Conservation (phyloP, 177 flowering plant genomes). For the Tripterygium wilfordii region DNA sequence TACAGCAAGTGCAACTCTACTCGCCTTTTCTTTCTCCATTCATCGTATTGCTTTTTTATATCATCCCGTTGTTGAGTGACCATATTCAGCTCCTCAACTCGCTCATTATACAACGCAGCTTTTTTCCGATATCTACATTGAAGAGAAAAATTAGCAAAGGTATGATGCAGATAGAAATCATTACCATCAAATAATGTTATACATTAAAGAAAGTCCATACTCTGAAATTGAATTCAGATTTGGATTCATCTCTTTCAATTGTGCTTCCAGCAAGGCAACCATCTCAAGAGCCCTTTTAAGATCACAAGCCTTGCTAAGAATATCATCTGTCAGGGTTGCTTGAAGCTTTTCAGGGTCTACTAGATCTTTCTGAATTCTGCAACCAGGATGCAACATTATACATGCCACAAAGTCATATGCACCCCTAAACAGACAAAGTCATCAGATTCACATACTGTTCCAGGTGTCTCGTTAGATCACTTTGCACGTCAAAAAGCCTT, state of each 20-base stretch:
- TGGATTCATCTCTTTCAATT: conserved; percentile 94
- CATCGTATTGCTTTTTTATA: conserved; percentile 81
- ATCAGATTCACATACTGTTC: conserved; percentile 74
- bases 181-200: background rate
- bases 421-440: no score
- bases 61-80: conserved; percentile 91
- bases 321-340: conserved; percentile 44
- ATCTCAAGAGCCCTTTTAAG: conserved; percentile 73
- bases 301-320: conserved; percentile 42
- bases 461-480: conserved; percentile 56
- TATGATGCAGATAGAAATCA: background rate
- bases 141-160: background rate
- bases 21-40: conserved; percentile 86
- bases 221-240: conserved; percentile 96
- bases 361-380: conserved; percentile 82
- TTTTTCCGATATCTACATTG: conserved; percentile 64
- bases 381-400: conserved; percentile 6
- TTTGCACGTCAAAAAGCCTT: conserved; percentile 67
- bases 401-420: no score
- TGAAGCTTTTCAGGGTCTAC: conserved; percentile 86
- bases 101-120: conserved; percentile 66
- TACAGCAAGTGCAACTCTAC: background rate
- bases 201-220: conserved; percentile 57
- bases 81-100: conserved; percentile 74
- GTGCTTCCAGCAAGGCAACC: conserved; percentile 83